Percentiles rank a stretch among this genome's conserved stretches.
These are phyloP conservation scores for Clavariopsis aquatica DNA, from an alignment of 495 filamentous ascomycete species.

Conservation along the genomic window DNA sequence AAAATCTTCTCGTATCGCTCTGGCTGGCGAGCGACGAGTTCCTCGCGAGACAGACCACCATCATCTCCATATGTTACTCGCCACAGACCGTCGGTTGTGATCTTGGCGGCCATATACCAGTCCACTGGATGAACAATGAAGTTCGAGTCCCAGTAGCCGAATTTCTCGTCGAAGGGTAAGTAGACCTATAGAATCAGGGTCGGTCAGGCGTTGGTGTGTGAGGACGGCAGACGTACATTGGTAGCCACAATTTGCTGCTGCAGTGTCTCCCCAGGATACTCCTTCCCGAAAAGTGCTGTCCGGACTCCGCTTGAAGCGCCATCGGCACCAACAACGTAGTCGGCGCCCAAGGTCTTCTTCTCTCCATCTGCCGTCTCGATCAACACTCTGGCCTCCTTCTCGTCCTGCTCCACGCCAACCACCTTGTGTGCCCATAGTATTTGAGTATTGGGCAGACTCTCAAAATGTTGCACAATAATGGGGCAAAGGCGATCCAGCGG, in stretches of 20 bases:
- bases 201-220: no score
- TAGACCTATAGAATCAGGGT: slow-evolving; percentile 27
- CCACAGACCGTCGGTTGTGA: slow-evolving; percentile 60
- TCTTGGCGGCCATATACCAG: slow-evolving; percentile 62
- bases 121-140: slow-evolving; percentile 62
- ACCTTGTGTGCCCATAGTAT: slow-evolving; percentile 44
- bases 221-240: slow-evolving; percentile 50
- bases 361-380: slow-evolving; percentile 36
- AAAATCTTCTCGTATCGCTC: slow-evolving; percentile 57
- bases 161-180: slow-evolving; percentile 53
- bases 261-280: slow-evolving; percentile 62
- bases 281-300: slow-evolving; percentile 58
- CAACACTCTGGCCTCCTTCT: slow-evolving; percentile 26
- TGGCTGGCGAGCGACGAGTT: slow-evolving; percentile 57
- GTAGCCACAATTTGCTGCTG: slow-evolving; percentile 62
- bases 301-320: slow-evolving; percentile 59
- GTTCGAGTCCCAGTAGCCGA: slow-evolving; percentile 57
- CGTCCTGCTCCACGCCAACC: slow-evolving; percentile 34
- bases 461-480: slow-evolving; percentile 53
- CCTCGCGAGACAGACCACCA: slow-evolving; percentile 53
- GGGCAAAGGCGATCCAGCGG: slow-evolving; percentile 51
- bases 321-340: slow-evolving; percentile 62
- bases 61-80: slow-evolving; percentile 62
- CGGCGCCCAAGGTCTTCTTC: slow-evolving; percentile 55
- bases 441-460: slow-evolving; percentile 51